phyloP scores from a whole-genome alignment of 129 eudicot species.

The Escallonia rubra region DNA sequence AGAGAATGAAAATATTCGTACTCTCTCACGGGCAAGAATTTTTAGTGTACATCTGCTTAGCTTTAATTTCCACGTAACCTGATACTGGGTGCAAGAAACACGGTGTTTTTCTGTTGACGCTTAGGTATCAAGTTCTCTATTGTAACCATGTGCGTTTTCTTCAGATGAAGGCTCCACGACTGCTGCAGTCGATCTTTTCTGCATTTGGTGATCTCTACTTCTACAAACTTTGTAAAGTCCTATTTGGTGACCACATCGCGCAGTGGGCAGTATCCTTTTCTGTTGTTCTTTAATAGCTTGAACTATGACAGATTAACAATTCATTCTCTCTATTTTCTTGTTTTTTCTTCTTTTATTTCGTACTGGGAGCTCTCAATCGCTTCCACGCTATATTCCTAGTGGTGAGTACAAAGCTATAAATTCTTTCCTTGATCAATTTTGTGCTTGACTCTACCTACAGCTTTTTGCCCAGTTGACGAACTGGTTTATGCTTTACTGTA shows the following conservation, averaged over 20 bases:
- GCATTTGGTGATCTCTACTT: constrained; percentile 91
- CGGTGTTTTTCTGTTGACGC: background rate
- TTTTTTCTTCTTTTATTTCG: background rate
- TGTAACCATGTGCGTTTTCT: background rate
- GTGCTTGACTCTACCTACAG: constrained; percentile 50
- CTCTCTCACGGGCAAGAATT: background rate
- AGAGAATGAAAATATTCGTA: background rate
- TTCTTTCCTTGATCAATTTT: constrained; percentile 14
- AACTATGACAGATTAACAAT: background rate
- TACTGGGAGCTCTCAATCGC: background rate
- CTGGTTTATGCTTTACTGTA: constrained; percentile 97
- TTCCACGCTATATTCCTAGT: background rate
- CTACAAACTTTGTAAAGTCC: constrained; percentile 57
- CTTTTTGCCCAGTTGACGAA: constrained; percentile 83
- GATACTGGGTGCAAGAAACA: background rate
- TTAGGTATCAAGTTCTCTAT: background rate
- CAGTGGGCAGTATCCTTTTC: constrained; percentile 84
- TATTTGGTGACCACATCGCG: constrained; percentile 66
- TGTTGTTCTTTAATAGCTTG: constrained; percentile 6
- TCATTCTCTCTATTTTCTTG: background rate
- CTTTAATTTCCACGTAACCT: background rate
- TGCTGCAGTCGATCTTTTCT: constrained; percentile 70
- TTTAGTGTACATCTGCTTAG: background rate
- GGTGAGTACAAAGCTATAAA: background rate
- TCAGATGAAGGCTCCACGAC: constrained; percentile 78